Percentiles rank a stretch among this genome's conserved stretches.
Conservation (phyloP, 495 filamentous ascomycete species). For the Neurospora tetrasperma region DNA sequence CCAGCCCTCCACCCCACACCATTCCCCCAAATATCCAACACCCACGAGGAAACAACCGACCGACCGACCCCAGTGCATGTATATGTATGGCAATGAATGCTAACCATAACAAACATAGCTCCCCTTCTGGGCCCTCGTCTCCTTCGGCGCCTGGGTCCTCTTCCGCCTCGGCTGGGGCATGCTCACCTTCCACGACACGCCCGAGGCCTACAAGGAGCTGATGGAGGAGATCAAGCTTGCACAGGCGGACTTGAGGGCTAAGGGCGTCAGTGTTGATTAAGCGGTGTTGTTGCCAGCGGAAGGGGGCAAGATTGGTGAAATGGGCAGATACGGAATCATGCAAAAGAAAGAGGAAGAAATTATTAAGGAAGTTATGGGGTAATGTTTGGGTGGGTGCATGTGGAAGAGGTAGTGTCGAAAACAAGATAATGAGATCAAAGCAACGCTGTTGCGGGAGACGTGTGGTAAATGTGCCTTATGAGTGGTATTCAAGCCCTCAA, state of each 20-base stretch:
- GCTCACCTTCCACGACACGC: conserved; percentile 92
- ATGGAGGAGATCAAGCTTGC: conserved; percentile 70
- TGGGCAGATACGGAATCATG: too few species aligned
- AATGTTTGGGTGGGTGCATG: background rate
- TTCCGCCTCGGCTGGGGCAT: conserved; percentile 86
- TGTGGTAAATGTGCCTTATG: background rate
- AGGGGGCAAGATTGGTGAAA: too few species aligned
- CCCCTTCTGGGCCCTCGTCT: conserved; percentile 85
- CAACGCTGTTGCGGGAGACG: background rate
- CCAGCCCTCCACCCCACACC: background rate
- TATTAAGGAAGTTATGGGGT: too few species aligned
- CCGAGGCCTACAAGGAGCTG: conserved; percentile 80
- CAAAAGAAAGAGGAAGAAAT: too few species aligned
- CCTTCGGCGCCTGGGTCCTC: conserved; percentile 87
- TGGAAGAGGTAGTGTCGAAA: background rate
- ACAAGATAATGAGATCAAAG: background rate
- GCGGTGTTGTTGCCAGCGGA: background rate
- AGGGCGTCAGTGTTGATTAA: conserved; percentile 66
- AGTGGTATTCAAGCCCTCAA: background rate
- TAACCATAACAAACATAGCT: conserved; percentile 41
- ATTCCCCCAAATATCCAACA: too few species aligned
- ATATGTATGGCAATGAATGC: too few species aligned
- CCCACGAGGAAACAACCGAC: too few species aligned
- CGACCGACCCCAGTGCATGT: too few species aligned
- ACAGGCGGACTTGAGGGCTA: conserved; percentile 51